Evolutionary conservation across 805 yeast genomes (phyloP), one percentile per base, ranked within the genome.

Genomic region (Teunomyces gatunensis): DNA sequence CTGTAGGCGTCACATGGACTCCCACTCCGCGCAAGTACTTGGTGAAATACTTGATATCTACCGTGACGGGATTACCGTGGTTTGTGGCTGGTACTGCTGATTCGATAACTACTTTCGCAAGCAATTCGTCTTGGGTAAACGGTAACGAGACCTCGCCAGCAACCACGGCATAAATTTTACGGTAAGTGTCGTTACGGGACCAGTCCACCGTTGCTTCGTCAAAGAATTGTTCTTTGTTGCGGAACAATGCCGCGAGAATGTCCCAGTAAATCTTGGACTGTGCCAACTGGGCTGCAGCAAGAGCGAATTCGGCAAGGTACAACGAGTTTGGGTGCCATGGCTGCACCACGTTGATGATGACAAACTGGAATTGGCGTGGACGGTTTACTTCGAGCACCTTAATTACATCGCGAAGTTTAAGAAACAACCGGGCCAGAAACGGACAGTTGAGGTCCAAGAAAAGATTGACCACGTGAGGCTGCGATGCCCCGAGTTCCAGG

Each of bases 251-350:
- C 39, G 69, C 64, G 9, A 85, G 77, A 41, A 82, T 79, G 33
- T 78, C 69, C 77, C 77, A 73, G 53, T 69, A 73, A 29, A 53
- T 39, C 30, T 48, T 46, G 48, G 34, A 32, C 18, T 6, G 15
- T 1, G 17, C 15, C 61, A 85, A 81, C 42, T 77, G 69, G n/a
- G 86, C 87, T 27, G 84, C 83, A 0, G 84, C 90, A 21, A 89
- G 63, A 0, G 86, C 75, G 36, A 86, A 85, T 59, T 89, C 96
- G 61, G 85, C 85, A 34, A 82, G 70, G 32, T 80, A 65, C 4
- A 80, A 77, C 1, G 92, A 84, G 47, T 82, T 80, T 39, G 91
- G 84, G 63, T 89, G 96, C 96, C 96, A 89, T 54, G 95, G 94
- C 69, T 89, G 96, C n/a, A 86, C 74, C 35, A 84, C 89, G 58